Evolutionary conservation across 345 rosid genomes (phyloP).

Genomic region (Citrus inodora): DNA sequence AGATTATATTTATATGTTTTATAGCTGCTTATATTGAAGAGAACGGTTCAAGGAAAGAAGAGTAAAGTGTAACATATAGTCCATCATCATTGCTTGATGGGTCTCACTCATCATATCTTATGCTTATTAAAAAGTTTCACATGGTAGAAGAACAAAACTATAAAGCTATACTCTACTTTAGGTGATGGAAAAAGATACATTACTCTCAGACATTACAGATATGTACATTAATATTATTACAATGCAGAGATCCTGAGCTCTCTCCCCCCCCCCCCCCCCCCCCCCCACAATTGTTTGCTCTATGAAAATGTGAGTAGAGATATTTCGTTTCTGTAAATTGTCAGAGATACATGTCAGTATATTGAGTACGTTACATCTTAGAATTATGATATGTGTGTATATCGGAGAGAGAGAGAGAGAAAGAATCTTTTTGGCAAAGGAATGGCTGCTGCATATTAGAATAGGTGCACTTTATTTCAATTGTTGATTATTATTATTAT

Average conservation of each 20-base stretch:
- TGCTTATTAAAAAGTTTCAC: conserved; percentile 21
- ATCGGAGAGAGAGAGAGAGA: background rate
- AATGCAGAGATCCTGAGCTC: background rate
- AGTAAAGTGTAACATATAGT: background rate
- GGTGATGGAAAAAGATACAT: conserved; percentile 20
- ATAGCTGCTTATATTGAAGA: background rate
- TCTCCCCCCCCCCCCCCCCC: background rate
- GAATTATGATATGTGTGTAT: background rate
- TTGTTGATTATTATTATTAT: background rate
- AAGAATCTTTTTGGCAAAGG: conserved; percentile 27
- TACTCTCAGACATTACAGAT: background rate
- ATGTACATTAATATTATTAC: background rate
- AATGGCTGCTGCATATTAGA: conserved; percentile 11
- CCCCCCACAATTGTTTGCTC: background rate
- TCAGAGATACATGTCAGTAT: conserved; percentile 6
- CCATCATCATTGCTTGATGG: conserved; percentile 22
- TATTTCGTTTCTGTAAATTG: background rate
- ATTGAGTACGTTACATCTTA: conserved; percentile 4
- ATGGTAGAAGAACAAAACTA: conserved; percentile 21
- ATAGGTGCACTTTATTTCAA: conserved; percentile 6
- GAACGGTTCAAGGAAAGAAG: conserved; percentile 6
- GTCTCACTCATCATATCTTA: conserved; percentile 4
- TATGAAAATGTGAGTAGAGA: conserved; percentile 1
- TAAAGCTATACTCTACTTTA: conserved; percentile 26
- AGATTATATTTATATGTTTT: background rate